A percentile compares a stretch with the other conserved stretches of the same genome.
Evolutionary conservation across 768 basidiomycete species (phyloP).

Genomic region (Steccherinum ochraceum): DNA sequence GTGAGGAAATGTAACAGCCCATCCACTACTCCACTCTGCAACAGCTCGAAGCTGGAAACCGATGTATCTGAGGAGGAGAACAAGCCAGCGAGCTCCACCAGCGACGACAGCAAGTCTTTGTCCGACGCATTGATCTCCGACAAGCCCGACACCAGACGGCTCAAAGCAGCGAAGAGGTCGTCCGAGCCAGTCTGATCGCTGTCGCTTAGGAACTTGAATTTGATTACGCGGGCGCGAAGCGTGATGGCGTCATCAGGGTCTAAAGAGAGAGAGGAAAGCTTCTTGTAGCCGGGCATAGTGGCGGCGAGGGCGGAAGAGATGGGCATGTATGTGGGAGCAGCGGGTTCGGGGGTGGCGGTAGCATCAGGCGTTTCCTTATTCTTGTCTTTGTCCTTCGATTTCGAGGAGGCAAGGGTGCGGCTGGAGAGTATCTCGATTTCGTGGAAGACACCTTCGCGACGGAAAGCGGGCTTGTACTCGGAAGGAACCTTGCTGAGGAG

Average conservation of each 20-base stretch:
- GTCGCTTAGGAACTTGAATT: slow-evolving; percentile 68
- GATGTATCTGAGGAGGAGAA: slow-evolving; percentile 73
- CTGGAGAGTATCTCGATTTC: slow-evolving; percentile 80
- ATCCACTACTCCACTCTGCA: slow-evolving; percentile 92
- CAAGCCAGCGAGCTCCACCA: slow-evolving; percentile 72
- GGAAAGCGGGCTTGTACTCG: slow-evolving; percentile 84
- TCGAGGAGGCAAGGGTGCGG: slow-evolving; percentile 49
- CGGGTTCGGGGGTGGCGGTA: slow-evolving; percentile 31
- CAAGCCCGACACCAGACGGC: slow-evolving; percentile 60
- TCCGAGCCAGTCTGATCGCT: slow-evolving; percentile 54
- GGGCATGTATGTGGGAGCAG: slow-evolving; percentile 28
- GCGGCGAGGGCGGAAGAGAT: slow-evolving; percentile 36
- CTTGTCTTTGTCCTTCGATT: slow-evolving; percentile 39
- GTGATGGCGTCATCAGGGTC: slow-evolving; percentile 92
- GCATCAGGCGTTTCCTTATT: slow-evolving; percentile 25
- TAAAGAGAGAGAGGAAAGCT: slow-evolving; percentile 57
- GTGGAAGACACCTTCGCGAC: slow-evolving; percentile 93
- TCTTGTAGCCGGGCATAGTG: slow-evolving; percentile 58
- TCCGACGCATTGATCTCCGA: slow-evolving; percentile 50
- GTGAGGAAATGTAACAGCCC: slow-evolving; percentile 78
- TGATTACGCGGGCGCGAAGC: slow-evolving; percentile 83
- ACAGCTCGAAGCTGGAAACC: slow-evolving; percentile 91
- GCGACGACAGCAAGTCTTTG: slow-evolving; percentile 50
- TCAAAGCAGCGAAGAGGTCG: slow-evolving; percentile 57
- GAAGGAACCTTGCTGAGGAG: slow-evolving; percentile 78